Percentiles rank a stretch among this genome's conserved stretches.
Evolutionary conservation across 2,329 filamentous ascomycete species (phyloP).

Genomic region (Cordyceps pruinosa): DNA sequence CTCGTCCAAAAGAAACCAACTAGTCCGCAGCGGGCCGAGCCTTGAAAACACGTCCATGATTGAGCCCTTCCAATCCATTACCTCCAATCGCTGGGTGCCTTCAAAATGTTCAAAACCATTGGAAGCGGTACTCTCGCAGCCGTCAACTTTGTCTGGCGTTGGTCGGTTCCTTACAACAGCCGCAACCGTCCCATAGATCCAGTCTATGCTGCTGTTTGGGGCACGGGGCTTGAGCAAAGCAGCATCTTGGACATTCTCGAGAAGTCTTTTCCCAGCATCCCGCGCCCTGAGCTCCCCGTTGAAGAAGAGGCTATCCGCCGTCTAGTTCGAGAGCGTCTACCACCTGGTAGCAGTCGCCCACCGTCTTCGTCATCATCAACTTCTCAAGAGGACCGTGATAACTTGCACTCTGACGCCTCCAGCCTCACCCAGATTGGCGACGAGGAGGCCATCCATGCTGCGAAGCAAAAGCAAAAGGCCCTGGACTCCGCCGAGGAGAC

Average conservation of each 20-base stretch:
- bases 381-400: not conserved
- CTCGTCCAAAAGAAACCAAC: constrained; percentile 1
- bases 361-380: not conserved
- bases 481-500: constrained; percentile 14
- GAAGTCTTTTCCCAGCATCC: constrained; percentile 8
- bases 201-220: constrained; percentile 15
- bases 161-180: constrained; percentile 17
- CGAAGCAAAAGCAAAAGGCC: not conserved
- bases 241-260: constrained; percentile 6
- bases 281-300: constrained; percentile 8
- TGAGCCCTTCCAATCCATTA: not conserved
- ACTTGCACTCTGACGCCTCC: not conserved
- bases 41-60: not conserved
- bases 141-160: constrained; percentile 15
- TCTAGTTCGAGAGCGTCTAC: constrained; percentile 11
- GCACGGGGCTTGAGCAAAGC: not conserved
- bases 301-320: constrained; percentile 13
- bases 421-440: not conserved
- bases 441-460: not conserved
- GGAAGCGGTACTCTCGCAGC: not conserved
- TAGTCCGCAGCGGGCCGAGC: not conserved
- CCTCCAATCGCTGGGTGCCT: not conserved
- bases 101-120: not conserved
- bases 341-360: not conserved
- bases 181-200: constrained; percentile 15